Base-by-base conservation (phyloP, 164 flowering plant genomes). In the Euptelea pleiosperma region DNA sequence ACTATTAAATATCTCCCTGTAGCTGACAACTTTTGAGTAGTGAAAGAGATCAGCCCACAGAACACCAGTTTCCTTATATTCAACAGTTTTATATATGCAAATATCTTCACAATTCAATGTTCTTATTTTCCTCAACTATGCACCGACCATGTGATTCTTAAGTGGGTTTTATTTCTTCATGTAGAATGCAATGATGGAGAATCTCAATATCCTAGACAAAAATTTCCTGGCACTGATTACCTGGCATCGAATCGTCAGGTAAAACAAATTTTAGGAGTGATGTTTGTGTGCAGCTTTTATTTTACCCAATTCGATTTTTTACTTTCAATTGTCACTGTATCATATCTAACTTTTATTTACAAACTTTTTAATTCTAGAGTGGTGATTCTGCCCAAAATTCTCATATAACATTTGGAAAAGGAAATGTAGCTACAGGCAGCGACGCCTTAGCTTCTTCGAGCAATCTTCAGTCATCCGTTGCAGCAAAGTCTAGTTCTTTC, bases 181-280 rank as follows among this genome's bases (percentile, higher is more conserved):
- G 72, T 61, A 86, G 96, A 82, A 29, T 77, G 78, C 75, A 72
- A 66, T 52, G 80, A 72, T 50, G 82, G 91, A 50, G 80, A 77
- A 21, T 82, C 94, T 56, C 77, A 70, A 57, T 78, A 81, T 80
- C 91, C 92, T 45, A 80, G 70, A 45, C 70, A 85, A 26, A 83
- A 85, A 41, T 36, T 85, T 62, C 96, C 96, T 8, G 78, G 85
- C 39, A 66, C 84, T 29, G 85, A 82, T 63, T 74, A 73, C 75
- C 78, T 48, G 67, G 72, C 79, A 36, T 56, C 64, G 41, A 77
- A 69, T 68, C 73, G 64, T 34, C 77, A 85, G 84, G 94, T 87
- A 52, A 58, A 60, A 18, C 18, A 55, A 66, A 9, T 53, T 58
- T 14, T 10, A 16, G 35, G 26, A 50, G 19, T 51, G 6, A 10